phyloP scores from a whole-genome alignment of 2,329 filamentous ascomycete species.

The Cyclaneusma minus region DNA sequence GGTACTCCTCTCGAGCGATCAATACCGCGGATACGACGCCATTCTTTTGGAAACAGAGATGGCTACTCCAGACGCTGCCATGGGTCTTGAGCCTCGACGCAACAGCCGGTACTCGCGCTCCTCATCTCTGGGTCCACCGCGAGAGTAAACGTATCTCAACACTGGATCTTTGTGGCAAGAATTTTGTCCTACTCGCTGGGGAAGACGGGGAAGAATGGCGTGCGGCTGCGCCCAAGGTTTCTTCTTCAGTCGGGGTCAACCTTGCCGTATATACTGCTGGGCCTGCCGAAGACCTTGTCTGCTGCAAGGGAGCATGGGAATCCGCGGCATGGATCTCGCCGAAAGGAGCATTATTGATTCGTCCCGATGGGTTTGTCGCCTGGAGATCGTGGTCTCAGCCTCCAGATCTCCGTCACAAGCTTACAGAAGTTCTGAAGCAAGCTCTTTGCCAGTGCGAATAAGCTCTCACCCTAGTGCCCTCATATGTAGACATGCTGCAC shows the following conservation, averaged over 20 bases:
- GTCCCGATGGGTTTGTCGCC: slow-evolving; percentile 21
- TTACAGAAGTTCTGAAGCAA: no score
- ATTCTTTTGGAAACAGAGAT: slow-evolving; percentile 12
- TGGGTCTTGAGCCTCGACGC: slow-evolving; percentile 12
- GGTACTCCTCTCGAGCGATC: slow-evolving; percentile 5
- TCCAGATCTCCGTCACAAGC: no score
- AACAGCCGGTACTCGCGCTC: slow-evolving; percentile 17
- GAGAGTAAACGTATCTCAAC: slow-evolving; percentile 15
- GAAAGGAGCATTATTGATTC: slow-evolving; percentile 17
- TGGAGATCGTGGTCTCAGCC: slow-evolving; percentile 16
- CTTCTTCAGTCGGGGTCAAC: slow-evolving; percentile 1
- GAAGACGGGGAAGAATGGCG: slow-evolving; percentile 7
- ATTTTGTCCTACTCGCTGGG: slow-evolving; percentile 16
- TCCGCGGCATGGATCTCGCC: slow-evolving; percentile 14
- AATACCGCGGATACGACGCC: slow-evolving; percentile 5
- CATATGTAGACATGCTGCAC: no score
- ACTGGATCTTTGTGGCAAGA: slow-evolving; percentile 16
- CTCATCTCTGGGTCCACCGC: slow-evolving; percentile 17
- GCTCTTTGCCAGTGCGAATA: no score
- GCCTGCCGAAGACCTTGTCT: slow-evolving; percentile 5
- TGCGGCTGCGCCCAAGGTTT: slow-evolving; percentile 5
- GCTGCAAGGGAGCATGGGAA: slow-evolving; percentile 8
- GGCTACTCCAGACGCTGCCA: slow-evolving; percentile 15
- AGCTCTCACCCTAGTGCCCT: no score
- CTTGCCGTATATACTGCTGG: slow-evolving; percentile 8